These are phyloP conservation scores for Trametes cingulata DNA, from an alignment of 768 basidiomycete species.

Conservation along the genomic window DNA sequence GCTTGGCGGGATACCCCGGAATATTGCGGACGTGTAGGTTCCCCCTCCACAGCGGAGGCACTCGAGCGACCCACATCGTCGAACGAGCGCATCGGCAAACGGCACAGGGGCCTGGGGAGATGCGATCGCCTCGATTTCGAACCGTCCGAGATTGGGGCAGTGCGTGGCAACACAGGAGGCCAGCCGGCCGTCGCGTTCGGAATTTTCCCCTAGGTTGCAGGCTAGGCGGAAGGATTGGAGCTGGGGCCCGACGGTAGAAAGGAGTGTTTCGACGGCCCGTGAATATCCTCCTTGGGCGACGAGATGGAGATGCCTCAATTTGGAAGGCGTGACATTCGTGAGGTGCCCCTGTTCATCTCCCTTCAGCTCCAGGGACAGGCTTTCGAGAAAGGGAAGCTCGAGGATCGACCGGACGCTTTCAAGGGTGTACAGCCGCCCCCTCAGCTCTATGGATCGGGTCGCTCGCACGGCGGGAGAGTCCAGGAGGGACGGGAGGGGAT, in stretches of 20 bases:
- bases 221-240: slow-evolving; percentile 3
- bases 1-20: neutral
- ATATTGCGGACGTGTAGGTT: neutral
- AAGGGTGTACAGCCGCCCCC: slow-evolving; percentile 4
- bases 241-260: slow-evolving; percentile 1
- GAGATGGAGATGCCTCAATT: slow-evolving; percentile 1
- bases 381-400: slow-evolving; percentile 1
- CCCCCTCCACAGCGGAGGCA: slow-evolving; percentile 1
- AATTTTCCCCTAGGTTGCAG: slow-evolving; percentile 2
- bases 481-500: neutral
- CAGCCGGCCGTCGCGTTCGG: neutral
- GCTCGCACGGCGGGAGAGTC: neutral
- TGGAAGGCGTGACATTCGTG: neutral
- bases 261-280: neutral
- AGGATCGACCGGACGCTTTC: slow-evolving; percentile 2
- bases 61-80: neutral
- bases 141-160: slow-evolving; percentile 1
- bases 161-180: neutral
- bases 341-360: slow-evolving; percentile 4
- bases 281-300: neutral
- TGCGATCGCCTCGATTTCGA: neutral
- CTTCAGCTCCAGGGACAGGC: slow-evolving; percentile 8
- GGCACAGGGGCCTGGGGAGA: neutral
- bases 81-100: neutral
- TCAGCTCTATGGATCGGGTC: neutral